Base-by-base conservation (phyloP, 2,329 filamentous ascomycete genomes). In the Septoria linicola region DNA sequence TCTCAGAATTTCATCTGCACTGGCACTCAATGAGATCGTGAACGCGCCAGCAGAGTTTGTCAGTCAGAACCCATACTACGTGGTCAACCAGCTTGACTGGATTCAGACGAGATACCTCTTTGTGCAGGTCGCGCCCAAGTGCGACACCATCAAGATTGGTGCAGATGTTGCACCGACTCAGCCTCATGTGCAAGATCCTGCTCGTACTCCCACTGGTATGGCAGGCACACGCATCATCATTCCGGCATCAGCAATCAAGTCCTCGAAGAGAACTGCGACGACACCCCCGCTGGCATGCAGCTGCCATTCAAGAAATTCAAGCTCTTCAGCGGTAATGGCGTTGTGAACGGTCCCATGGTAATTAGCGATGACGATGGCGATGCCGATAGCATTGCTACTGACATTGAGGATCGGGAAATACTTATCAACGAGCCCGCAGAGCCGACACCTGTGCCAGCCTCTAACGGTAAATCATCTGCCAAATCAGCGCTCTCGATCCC, bases 81-180 rank as follows among this genome's bases (percentile, higher is more conserved):
- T 96, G 7, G 83, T 96, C 1, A 67, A 80, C 20, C 76, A 89
- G 37, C 72, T 86, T 8, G 85, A 95, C 63, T 96, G 91, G 91
- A 90, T 95, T 53, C 89, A 95, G 64, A 90, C 89, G 20, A 81
- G 90, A 36, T 96, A 95, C 68, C 76, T 96, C 1, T 88, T 96
- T 59, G 81, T 88, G 34, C 62, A 72, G 43, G 67, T 68, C 52
- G 41, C 47, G 2, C 58, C 58, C 1, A 53, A 49, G 23, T 27
- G 41, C 11, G 54, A 63, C 7, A 42, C 35, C 21, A 47, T 60
- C 30, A 53, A 54, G 36, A 46, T 61, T 10, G 52, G 51, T 16
- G 41, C 54, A 10, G 61, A 64, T 13, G 53, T 51, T 34, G 57
- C 46, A 49, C 62, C 63, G 8, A 27, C 37, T 40, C 58, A 59